Conservation (phyloP, 164 flowering plant genomes). For the Amborella trichopoda region DNA sequence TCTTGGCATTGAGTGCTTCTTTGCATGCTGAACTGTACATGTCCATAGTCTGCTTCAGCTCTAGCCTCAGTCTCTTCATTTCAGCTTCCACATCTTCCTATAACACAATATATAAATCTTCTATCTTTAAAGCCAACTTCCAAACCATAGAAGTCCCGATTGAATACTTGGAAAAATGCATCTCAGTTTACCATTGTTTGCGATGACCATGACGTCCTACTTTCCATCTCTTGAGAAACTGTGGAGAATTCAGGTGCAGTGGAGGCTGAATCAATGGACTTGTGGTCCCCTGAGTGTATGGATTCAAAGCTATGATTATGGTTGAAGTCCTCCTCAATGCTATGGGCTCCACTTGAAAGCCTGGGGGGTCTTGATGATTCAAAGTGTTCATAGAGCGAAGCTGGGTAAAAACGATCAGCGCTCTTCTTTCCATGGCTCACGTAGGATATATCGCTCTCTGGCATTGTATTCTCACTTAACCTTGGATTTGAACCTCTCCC, state of each 20-base stretch:
- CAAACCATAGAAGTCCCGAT: neutral
- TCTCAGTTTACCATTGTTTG: constrained; percentile 12
- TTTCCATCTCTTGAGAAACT: constrained; percentile 12
- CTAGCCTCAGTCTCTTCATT: constrained; percentile 57
- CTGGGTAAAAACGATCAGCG: constrained; percentile 24
- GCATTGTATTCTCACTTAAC: constrained; percentile 17
- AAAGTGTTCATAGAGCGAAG: constrained; percentile 26
- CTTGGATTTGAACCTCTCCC: constrained; percentile 13
- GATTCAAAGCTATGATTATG: constrained; percentile 30
- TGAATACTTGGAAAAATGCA: neutral
- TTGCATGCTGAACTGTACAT: constrained; percentile 67
- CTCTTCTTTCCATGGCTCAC: constrained; percentile 61
- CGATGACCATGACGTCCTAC: constrained; percentile 16
- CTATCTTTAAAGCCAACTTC: neutral
- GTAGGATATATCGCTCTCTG: constrained; percentile 51
- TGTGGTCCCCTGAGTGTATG: constrained; percentile 8
- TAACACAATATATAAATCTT: constrained; percentile 7
- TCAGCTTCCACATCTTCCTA: constrained; percentile 60
- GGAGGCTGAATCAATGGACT: constrained; percentile 12
- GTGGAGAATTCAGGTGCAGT: constrained; percentile 9
- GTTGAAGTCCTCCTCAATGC: constrained; percentile 15
- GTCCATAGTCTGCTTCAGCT: constrained; percentile 65
- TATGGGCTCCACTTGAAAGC: constrained; percentile 9
- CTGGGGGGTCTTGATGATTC: constrained; percentile 26
- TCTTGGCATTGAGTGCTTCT: constrained; percentile 61